Conservation (phyloP, 1,284 basidiomycete species). For the Ustilago nuda region DNA sequence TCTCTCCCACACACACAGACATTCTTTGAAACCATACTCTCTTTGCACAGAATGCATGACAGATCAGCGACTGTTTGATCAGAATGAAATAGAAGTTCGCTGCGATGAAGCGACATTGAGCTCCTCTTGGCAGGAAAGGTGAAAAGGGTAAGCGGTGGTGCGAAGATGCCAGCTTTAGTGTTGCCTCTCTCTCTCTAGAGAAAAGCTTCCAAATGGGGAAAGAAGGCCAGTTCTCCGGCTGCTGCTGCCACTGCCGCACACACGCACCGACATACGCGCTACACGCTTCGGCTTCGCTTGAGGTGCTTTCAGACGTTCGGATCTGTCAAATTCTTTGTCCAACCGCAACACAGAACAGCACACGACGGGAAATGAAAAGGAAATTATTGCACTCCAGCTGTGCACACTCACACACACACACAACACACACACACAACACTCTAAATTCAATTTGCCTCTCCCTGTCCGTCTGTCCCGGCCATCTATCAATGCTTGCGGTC, state of each 20-base stretch:
- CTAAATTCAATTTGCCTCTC: background rate
- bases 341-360: background rate
- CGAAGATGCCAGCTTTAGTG: too few species aligned
- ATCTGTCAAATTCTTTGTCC: background rate
- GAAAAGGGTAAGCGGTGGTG: too few species aligned
- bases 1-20: slow-evolving; percentile 3
- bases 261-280: slow-evolving; percentile 2
- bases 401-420: background rate
- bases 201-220: too few species aligned
- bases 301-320: slow-evolving; percentile 2
- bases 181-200: too few species aligned
- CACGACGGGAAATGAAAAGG: background rate
- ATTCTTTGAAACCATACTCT: slow-evolving; percentile 12
- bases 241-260: background rate
- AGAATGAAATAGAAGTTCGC: too few species aligned
- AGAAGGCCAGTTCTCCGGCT: too few species aligned
- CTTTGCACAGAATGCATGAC: slow-evolving; percentile 1
- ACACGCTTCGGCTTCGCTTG: slow-evolving; percentile 4
- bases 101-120: too few species aligned
- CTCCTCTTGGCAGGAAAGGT: too few species aligned
- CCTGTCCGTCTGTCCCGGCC: slow-evolving; percentile 8
- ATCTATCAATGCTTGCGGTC: slow-evolving; percentile 5
- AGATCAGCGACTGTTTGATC: too few species aligned
- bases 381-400: background rate
- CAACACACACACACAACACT: background rate